Conservation (phyloP, 371 early-diverging fungal species). For the Saksenaea vasiformis region DNA sequence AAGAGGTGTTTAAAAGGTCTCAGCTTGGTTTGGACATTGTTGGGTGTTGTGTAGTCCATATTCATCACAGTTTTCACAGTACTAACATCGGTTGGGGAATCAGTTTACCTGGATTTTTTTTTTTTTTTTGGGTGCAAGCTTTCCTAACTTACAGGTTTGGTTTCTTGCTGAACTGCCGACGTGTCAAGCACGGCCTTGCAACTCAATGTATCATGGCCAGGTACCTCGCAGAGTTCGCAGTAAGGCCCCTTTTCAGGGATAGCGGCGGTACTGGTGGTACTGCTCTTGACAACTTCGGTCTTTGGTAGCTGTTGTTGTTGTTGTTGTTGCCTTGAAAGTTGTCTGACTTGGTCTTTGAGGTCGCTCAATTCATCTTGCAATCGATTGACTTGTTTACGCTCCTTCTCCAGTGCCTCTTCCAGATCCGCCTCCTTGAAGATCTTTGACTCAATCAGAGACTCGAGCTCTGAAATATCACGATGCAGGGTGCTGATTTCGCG, state of each 20-base stretch:
- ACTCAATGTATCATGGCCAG: constrained; percentile 68
- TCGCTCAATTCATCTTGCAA: constrained; percentile 57
- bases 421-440: constrained; percentile 77
- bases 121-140: too few relatives aligned
- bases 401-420: constrained; percentile 63
- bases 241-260: constrained; percentile 29
- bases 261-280: constrained; percentile 9
- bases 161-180: neutral
- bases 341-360: constrained; percentile 37
- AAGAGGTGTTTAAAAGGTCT: constrained; percentile 49
- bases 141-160: constrained; percentile 17
- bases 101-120: neutral
- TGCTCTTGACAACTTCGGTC: neutral
- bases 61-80: constrained; percentile 75
- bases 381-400: constrained; percentile 50
- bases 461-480: constrained; percentile 71
- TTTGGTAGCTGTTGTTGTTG: constrained; percentile 5
- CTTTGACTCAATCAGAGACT: constrained; percentile 74
- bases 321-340: constrained; percentile 12
- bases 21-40: constrained; percentile 70
- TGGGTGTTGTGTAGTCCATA: constrained; percentile 66
- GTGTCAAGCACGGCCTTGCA: constrained; percentile 50
- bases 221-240: constrained; percentile 72
- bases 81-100: constrained; percentile 30
- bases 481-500: constrained; percentile 58